A percentile compares a stretch with the other conserved stretches of the same genome.
phyloP scores from a whole-genome alignment of 1,284 basidiomycete species.

The Prillingera fragicola region DNA sequence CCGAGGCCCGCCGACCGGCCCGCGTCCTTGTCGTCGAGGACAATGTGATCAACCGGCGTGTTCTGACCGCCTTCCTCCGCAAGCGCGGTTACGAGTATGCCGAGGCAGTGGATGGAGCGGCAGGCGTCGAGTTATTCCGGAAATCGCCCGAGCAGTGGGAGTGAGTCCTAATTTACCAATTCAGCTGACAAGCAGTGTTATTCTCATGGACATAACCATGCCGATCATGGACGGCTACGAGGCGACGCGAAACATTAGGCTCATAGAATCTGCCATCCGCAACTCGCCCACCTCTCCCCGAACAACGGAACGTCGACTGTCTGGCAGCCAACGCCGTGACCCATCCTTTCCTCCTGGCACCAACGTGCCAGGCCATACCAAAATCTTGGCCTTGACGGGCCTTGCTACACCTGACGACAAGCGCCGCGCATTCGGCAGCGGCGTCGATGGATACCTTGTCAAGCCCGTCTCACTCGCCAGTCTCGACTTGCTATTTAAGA shows the following conservation, averaged over 20 bases:
- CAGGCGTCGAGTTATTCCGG: conserved; percentile 73
- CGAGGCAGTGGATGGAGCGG: conserved; percentile 75
- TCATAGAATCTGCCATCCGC: conserved; percentile 60
- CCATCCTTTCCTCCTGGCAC: conserved; percentile 17
- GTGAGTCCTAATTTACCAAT: too few relatives aligned
- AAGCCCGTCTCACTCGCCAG: conserved; percentile 89
- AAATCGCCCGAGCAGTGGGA: conserved; percentile 56
- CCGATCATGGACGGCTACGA: conserved; percentile 82
- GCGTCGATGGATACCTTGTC: conserved; percentile 89
- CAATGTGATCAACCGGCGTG: conserved; percentile 55
- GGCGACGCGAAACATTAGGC: conserved; percentile 75
- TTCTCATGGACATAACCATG: conserved; percentile 88
- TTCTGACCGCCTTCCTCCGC: conserved; percentile 70
- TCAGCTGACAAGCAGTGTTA: conserved; percentile 60
- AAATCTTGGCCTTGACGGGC: conserved; percentile 86
- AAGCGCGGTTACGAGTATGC: conserved; percentile 64
- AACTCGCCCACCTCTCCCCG: too few relatives aligned
- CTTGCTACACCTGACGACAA: conserved; percentile 90
- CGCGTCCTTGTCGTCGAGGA: conserved; percentile 77
- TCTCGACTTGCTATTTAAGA: conserved; percentile 76
- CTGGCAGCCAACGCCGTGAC: too few relatives aligned
- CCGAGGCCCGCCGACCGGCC: conserved; percentile 48
- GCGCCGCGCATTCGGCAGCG: conserved; percentile 79
- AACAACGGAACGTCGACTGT: conserved; percentile 19
- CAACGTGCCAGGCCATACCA: conserved; percentile 42